Percentiles rank a stretch among this genome's conserved stretches.
These are phyloP conservation scores for Cystobasidium slooffiae DNA, from an alignment of 1,284 basidiomycete species.

Conservation along the genomic window DNA sequence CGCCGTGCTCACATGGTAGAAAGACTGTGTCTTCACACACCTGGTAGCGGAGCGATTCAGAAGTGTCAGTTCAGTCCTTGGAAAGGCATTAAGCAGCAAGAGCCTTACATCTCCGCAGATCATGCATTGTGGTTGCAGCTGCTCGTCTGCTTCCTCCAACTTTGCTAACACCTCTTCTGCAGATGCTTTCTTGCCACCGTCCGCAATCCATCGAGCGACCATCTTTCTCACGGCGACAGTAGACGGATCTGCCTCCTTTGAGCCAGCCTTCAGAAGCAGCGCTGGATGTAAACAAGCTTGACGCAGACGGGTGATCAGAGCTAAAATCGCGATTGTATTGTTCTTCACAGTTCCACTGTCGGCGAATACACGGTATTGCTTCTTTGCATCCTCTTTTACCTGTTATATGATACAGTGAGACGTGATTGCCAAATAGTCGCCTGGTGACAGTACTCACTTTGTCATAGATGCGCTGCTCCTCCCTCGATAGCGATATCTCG, in stretches of 20 bases:
- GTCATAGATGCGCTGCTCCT: constrained; percentile 50
- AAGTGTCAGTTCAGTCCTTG: not conserved
- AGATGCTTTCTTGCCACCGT: constrained; percentile 36
- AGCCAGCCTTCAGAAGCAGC: constrained; percentile 54
- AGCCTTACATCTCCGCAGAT: constrained; percentile 51
- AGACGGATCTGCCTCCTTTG: constrained; percentile 28
- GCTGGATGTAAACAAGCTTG: constrained; percentile 59
- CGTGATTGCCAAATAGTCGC: not conserved
- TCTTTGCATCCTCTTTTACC: constrained; percentile 45
- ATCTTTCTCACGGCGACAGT: constrained; percentile 17
- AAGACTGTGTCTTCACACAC: constrained; percentile 50
- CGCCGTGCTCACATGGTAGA: constrained; percentile 57
- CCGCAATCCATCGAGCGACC: constrained; percentile 41
- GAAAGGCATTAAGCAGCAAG: not conserved
- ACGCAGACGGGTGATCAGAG: constrained; percentile 58
- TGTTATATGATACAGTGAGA: not conserved
- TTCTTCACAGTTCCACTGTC: constrained; percentile 48
- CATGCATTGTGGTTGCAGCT: constrained; percentile 50
- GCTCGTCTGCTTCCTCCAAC: constrained; percentile 47
- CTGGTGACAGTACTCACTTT: not conserved
- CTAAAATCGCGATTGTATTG: constrained; percentile 58
- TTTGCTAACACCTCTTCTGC: constrained; percentile 39
- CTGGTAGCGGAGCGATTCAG: constrained; percentile 16
- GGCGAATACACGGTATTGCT: constrained; percentile 47
- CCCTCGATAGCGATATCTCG: constrained; percentile 45